Evolutionary conservation across 306 rosid genomes (phyloP), one percentile per base, ranked within the genome.

Genomic region (Fragaria ananassa): DNA sequence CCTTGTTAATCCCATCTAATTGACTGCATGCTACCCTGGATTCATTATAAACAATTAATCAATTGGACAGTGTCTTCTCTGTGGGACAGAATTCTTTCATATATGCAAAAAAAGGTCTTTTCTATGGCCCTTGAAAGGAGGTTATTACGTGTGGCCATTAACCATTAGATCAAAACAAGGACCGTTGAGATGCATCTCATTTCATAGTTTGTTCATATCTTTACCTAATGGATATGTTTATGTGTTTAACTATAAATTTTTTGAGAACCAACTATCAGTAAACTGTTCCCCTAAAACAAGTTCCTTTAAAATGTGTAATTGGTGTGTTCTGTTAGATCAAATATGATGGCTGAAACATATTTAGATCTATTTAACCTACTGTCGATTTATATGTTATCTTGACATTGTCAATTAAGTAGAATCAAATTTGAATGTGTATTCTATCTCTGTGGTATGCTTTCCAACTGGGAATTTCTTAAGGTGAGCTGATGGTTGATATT

Each of bases 31-130:
- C 46, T 31, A 61, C n/a, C 42, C 8, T 29, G 58, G 60, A 31
- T 61, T 74, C 70, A 60, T 45, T 61, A 51, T 29, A 54, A 53
- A 70, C 62, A 68, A 29, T 42, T 15, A 47, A 70, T 70, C 46
- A 61, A 50, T 27, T 34, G 8, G 57, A 47, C 66, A 8, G 54
- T 47, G 45, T 62, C 27, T 29, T 17, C 63, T 21, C 45, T 69
- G 21, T 44, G 5, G 17, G 21, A 39, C 35, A 19, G 37, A 19
- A 45, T 57, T n/a, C 23, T 21, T 31, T 62, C 70, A 35, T 10
- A 34, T 35, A 64, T 62, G n/a, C n/a, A 31, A 29, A 29, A 27
- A 12, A 61, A 2, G 9, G 29, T 11, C 67, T 29, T 9, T 29
- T 15, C 42, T 14, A 14, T 64, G 69, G 25, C 46, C 69, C 45